Percentiles rank a stretch among this genome's conserved stretches.
Evolutionary conservation across 2,329 filamentous ascomycete species (phyloP).

Genomic region (Dissoconium aciculare): DNA sequence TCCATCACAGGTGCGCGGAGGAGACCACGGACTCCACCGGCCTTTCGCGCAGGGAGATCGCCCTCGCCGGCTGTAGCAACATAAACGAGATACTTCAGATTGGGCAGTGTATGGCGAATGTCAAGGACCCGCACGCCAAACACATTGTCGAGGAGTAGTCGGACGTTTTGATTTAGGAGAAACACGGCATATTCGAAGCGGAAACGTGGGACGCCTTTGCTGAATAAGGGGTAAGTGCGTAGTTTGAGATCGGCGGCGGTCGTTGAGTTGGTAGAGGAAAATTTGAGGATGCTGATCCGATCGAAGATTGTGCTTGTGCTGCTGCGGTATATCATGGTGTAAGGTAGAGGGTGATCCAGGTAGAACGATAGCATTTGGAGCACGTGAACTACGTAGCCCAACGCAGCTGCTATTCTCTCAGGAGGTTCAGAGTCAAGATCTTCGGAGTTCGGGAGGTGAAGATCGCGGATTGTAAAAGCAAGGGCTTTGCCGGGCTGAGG

Average conservation of each 20-base stretch:
- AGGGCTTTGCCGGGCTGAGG: constrained; percentile 51
- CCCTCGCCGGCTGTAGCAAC: constrained; percentile 68
- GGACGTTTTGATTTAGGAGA: constrained; percentile 90
- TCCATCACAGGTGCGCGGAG: constrained; percentile 14
- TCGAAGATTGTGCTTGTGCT: constrained; percentile 66
- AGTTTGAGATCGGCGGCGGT: constrained; percentile 13
- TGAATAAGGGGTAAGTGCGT: constrained; percentile 61
- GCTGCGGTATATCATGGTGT: constrained; percentile 56
- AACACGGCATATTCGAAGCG: constrained; percentile 95
- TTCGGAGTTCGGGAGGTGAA: constrained; percentile 64
- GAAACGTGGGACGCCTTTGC: constrained; percentile 55
- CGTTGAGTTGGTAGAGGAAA: constrained; percentile 10
- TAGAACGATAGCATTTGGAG: constrained; percentile 69
- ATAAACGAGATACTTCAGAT: constrained; percentile 83
- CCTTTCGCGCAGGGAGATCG: constrained; percentile 42
- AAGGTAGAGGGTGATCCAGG: constrained; percentile 62
- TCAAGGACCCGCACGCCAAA: constrained; percentile 71
- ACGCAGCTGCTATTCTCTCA: constrained; percentile 60
- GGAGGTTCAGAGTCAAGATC: constrained; percentile 55
- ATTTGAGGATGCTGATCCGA: constrained; percentile 39
- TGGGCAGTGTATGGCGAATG: constrained; percentile 80
- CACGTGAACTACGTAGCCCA: constrained; percentile 66
- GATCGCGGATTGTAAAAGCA: constrained; percentile 66
- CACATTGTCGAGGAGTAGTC: constrained; percentile 44
- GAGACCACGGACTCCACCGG: constrained; percentile 38